These are phyloP conservation scores for Lentinula detonsa DNA, from an alignment of 768 basidiomycete genomes.

Conservation along the genomic window DNA sequence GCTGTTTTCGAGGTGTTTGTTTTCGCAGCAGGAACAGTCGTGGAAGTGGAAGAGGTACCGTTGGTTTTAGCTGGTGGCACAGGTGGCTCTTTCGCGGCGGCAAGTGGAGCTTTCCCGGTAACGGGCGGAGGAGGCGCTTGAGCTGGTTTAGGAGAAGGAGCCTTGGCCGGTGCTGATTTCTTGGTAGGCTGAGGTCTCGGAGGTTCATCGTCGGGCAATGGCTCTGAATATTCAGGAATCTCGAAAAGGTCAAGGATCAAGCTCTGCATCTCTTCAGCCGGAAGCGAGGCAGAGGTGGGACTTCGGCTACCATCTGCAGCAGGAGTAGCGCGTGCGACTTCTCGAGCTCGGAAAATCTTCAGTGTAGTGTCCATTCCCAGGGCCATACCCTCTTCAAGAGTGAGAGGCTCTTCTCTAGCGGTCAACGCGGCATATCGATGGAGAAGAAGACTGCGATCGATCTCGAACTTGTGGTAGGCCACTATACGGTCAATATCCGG, in stretches of 20 bases:
- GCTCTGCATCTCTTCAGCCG: slow-evolving; percentile 4
- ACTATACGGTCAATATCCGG: slow-evolving; percentile 46
- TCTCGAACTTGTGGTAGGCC: slow-evolving; percentile 45
- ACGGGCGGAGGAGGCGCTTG: too few species aligned
- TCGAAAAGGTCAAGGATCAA: slow-evolving; percentile 5
- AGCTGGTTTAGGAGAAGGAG: neutral
- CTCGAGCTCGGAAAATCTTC: slow-evolving; percentile 43
- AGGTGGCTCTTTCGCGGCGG: neutral
- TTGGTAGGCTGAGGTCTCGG: neutral
- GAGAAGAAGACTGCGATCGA: slow-evolving; percentile 42
- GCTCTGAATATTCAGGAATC: neutral
- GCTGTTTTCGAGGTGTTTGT: neutral
- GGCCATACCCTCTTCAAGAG: slow-evolving; percentile 45
- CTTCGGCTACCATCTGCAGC: slow-evolving; percentile 2
- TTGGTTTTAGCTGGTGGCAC: neutral
- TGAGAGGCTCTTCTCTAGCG: slow-evolving; percentile 41
- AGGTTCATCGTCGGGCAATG: slow-evolving; percentile 1
- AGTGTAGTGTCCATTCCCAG: slow-evolving; percentile 50
- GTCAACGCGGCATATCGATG: slow-evolving; percentile 54
- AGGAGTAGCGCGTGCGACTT: slow-evolving; percentile 31
- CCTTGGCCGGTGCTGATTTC: neutral
- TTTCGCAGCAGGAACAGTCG: neutral
- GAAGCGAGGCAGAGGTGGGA: neutral
- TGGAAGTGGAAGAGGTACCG: neutral
- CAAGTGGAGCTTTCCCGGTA: neutral